phyloP scores from a whole-genome alignment of 2,329 filamentous ascomycete genomes.

The Botrytis medusae region DNA sequence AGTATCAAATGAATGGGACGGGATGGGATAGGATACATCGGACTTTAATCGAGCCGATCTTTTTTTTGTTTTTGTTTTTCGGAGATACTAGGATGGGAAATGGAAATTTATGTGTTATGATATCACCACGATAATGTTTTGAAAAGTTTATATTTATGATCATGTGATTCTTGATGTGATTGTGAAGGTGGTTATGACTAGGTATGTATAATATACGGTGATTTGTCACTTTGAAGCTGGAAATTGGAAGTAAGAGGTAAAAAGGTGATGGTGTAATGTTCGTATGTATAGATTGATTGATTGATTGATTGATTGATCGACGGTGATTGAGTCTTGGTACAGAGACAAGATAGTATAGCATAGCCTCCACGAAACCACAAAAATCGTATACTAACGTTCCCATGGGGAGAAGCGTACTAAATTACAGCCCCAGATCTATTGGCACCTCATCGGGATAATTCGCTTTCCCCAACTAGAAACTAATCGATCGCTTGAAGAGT shows the following conservation, averaged over 20 bases:
- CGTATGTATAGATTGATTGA: background rate
- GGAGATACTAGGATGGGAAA: too few relatives aligned
- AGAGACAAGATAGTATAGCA: background rate
- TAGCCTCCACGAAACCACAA: too few relatives aligned
- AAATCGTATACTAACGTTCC: too few relatives aligned
- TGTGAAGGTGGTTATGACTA: background rate
- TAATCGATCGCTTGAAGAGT: too few relatives aligned
- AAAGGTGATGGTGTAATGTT: background rate
- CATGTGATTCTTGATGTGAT: too few relatives aligned
- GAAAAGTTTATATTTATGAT: too few relatives aligned
- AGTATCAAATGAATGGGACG: background rate
- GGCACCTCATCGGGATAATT: too few relatives aligned
- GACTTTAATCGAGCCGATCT: conserved; percentile 5
- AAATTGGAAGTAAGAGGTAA: background rate
- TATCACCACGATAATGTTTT: too few relatives aligned
- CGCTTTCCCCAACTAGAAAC: too few relatives aligned
- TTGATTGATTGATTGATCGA: background rate
- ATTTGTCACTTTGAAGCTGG: background rate
- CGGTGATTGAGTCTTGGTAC: background rate
- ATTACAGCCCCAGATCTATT: too few relatives aligned
- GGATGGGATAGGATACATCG: background rate
- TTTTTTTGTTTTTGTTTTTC: background rate
- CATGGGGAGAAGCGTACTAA: too few relatives aligned
- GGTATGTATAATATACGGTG: background rate
- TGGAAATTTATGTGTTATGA: too few relatives aligned